Evolutionary conservation across 1,284 basidiomycete genomes (phyloP).

Genomic region (Anthracocystis walkeri): DNA sequence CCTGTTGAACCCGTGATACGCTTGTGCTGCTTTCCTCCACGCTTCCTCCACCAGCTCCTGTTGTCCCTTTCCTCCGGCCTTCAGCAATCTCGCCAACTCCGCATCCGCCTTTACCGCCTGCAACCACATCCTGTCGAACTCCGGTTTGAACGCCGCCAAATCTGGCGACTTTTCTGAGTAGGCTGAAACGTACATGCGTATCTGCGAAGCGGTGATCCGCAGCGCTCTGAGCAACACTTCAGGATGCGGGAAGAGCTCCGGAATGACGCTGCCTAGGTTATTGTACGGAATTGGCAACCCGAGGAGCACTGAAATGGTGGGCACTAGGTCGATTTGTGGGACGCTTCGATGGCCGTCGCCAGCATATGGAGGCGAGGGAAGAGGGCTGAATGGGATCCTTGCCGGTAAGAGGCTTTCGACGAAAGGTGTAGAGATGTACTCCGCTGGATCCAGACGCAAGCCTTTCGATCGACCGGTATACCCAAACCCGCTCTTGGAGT

Average conservation of each 20-base stretch:
- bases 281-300: slow-evolving; percentile 95
- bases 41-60: slow-evolving; percentile 21
- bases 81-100: slow-evolving; percentile 16
- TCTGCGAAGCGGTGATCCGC: slow-evolving; percentile 80
- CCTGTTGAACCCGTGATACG: slow-evolving; percentile 74
- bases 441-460: slow-evolving; percentile 11
- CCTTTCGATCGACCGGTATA: slow-evolving; percentile 2
- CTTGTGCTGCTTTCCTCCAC: slow-evolving; percentile 32
- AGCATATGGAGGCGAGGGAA: slow-evolving; percentile 50
- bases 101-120: slow-evolving; percentile 56
- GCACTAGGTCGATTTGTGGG: slow-evolving; percentile 94
- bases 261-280: slow-evolving; percentile 89
- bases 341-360: slow-evolving; percentile 75
- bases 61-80: neutral
- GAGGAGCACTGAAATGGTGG: slow-evolving; percentile 88
- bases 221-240: slow-evolving; percentile 76
- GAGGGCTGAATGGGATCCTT: slow-evolving; percentile 53
- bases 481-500: slow-evolving; percentile 69
- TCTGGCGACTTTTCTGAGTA: slow-evolving; percentile 79
- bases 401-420: slow-evolving; percentile 20
- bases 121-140: slow-evolving; percentile 58
- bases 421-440: slow-evolving; percentile 21
- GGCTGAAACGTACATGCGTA: slow-evolving; percentile 80
- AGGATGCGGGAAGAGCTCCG: slow-evolving; percentile 79
- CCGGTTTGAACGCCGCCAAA: slow-evolving; percentile 71